Base-by-base conservation (phyloP, 306 rosid genomes). In the Gillenia trifoliata region DNA sequence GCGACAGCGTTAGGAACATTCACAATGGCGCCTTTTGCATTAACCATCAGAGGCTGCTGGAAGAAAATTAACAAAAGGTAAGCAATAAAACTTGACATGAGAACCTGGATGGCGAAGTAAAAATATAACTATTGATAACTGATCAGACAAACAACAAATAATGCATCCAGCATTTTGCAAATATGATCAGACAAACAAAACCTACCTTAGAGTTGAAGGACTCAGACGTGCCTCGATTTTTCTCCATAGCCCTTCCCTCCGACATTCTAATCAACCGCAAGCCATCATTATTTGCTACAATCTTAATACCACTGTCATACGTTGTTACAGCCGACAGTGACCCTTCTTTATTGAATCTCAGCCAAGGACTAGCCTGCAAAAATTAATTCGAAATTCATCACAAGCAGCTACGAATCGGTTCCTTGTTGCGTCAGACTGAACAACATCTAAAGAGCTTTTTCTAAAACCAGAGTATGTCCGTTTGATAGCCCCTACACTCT, bases 321-420 rank as follows among this genome's bases (percentile, higher is more conserved):
- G 76, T 76, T n/a, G 86, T 76, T 73, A 83, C 81, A 16, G 86
- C 86, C 81, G 79, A 79, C 82, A 83, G 71, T 11, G 86, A 83
- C 22, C 86, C 86, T 61, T 83, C 86, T 74, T 83, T 83, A 78
- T 83, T 83, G 73, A 83, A 83, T 68, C 86, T 79, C 55, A 83
- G 72, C 65, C 83, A 76, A 72, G 86, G 83, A 69, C 81, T 83
- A 66, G 86, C 79, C 84, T 83, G 84, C 81, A 43, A 66, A 72
- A 31, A 15, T 22, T 19, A 23, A 83, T 83, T 72, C 75, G 86
- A 68, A 75, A 83, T 66, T 79, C 81, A 72, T 83, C 86, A 38
- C 86, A 83, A 28, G 83, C 86, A 34, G 86, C 86, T 75, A 83
- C 68, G 78, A 83, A 83, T 11, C 83, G 76, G 45, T 83, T 83